phyloP scores from a whole-genome alignment of 78 protist species.

The Planoprotostelium fungivorum region DNA sequence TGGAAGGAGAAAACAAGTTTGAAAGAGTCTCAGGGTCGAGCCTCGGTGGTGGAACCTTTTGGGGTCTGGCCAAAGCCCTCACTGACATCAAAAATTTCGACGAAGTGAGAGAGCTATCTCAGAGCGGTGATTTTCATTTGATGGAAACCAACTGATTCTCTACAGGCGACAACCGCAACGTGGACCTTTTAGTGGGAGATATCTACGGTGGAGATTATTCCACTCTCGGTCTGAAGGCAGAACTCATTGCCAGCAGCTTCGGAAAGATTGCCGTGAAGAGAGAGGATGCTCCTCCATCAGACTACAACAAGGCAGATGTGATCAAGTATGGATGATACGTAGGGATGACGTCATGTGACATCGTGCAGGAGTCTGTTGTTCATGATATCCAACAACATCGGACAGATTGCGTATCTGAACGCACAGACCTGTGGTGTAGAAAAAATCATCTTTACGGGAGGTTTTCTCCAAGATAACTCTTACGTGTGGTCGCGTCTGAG shows the following conservation, averaged over 20 bases:
- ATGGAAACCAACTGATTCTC: not conserved
- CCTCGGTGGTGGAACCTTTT: conserved; percentile 94
- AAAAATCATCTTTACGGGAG: conserved; percentile 75
- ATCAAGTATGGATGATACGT: not conserved
- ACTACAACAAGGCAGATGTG: not conserved
- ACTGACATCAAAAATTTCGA: conserved; percentile 68
- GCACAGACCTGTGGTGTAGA: conserved; percentile 50
- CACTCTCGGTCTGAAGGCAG: conserved; percentile 59
- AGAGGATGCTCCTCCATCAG: conserved; percentile 17
- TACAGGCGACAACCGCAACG: conserved; percentile 41
- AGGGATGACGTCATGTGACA: conserved; percentile 21
- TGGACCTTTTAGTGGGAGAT: conserved; percentile 94
- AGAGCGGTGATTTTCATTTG: conserved; percentile 20
- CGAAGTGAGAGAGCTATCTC: conserved; percentile 52
- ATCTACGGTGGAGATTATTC: conserved; percentile 89
- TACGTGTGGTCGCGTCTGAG: conserved; percentile 49
- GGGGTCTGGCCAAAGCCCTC: conserved; percentile 81
- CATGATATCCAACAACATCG: conserved; percentile 88
- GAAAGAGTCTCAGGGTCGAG: conserved; percentile 88
- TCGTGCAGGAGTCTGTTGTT: conserved; percentile 55
- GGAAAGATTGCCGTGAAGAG: conserved; percentile 25
- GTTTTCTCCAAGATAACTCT: conserved; percentile 77
- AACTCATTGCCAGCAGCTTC: conserved; percentile 66
- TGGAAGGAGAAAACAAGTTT: conserved; percentile 48
- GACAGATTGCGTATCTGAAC: conserved; percentile 77